phyloP scores from a whole-genome alignment of 2,329 filamentous ascomycete species.

The Alternaria ventricosa region DNA sequence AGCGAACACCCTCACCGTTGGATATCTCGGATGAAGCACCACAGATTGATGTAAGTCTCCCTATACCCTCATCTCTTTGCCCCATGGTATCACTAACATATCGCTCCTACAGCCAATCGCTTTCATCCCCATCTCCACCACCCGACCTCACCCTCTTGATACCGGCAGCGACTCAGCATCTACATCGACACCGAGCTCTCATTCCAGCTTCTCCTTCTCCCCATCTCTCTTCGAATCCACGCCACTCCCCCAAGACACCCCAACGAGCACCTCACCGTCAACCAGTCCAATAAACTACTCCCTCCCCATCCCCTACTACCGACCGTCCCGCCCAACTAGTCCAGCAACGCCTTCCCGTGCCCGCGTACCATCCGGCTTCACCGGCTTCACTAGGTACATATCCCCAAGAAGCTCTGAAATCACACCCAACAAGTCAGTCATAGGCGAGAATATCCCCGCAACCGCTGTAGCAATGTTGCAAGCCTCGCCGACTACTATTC shows the following conservation, averaged over 20 bases:
- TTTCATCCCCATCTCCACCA: not conserved
- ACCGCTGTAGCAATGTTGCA: not conserved
- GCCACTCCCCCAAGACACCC: not conserved
- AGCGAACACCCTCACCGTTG: not conserved
- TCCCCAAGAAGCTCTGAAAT: not conserved
- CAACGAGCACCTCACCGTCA: not conserved
- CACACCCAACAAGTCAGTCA: not conserved
- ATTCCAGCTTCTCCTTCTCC: not conserved
- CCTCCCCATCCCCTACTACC: not conserved
- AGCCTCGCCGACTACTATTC: not conserved
- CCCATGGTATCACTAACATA: not conserved
- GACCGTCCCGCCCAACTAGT: not conserved
- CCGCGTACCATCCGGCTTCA: too few relatives aligned
- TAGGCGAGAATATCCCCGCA: not conserved
- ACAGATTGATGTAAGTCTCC: not conserved
- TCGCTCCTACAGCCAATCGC: not conserved
- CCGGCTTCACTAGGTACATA: not conserved
- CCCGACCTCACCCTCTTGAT: not conserved
- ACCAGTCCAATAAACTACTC: not conserved
- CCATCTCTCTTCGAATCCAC: not conserved
- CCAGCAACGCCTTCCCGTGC: not conserved
- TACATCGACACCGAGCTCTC: not conserved
- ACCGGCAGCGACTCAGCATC: not conserved
- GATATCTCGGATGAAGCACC: not conserved
- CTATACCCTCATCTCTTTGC: not conserved